These are phyloP conservation scores for Ophiostoma ips DNA, from an alignment of 2,329 filamentous ascomycete species.

Conservation along the genomic window DNA sequence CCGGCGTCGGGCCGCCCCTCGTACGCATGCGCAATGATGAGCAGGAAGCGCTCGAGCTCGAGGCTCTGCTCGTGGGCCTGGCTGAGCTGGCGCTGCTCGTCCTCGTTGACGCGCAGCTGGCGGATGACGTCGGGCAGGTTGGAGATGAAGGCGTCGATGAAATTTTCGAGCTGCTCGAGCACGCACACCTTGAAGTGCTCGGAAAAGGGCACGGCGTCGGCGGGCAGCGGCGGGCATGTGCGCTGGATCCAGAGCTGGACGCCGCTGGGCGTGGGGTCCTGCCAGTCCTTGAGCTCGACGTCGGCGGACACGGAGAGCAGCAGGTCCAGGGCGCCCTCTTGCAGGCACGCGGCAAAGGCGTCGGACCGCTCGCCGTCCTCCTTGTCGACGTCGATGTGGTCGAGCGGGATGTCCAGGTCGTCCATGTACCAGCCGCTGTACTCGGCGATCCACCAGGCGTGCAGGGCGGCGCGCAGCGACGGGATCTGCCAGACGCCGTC, in stretches of 20 bases:
- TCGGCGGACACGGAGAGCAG: constrained; percentile 75
- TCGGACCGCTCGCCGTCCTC: constrained; percentile 60
- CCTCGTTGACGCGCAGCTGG: constrained; percentile 74
- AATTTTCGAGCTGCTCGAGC: constrained; percentile 71
- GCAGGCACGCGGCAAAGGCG: constrained; percentile 61
- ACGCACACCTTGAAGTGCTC: constrained; percentile 57
- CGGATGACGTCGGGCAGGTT: constrained; percentile 90
- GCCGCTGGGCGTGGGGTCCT: constrained; percentile 71
- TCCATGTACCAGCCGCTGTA: constrained; percentile 86
- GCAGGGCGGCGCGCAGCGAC: constrained; percentile 64
- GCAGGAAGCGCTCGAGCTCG: constrained; percentile 76
- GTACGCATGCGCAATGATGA: constrained; percentile 85
- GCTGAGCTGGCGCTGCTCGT: constrained; percentile 64
- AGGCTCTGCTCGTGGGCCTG: constrained; percentile 52
- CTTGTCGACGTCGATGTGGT: constrained; percentile 49
- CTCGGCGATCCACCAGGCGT: constrained; percentile 80
- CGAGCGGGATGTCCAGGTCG: constrained; percentile 44
- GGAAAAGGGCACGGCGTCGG: constrained; percentile 56
- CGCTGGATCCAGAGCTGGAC: constrained; percentile 72
- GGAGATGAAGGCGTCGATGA: constrained; percentile 84
- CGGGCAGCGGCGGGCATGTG: constrained; percentile 54
- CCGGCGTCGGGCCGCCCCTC: constrained; percentile 75
- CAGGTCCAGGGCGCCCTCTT: constrained; percentile 87
- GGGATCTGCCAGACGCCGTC: constrained; percentile 57
- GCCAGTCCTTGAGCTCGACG: constrained; percentile 68